Percentiles rank a stretch among this genome's conserved stretches.
phyloP scores from a whole-genome alignment of 1,284 basidiomycete species.

The Cryptococcus sp. region DNA sequence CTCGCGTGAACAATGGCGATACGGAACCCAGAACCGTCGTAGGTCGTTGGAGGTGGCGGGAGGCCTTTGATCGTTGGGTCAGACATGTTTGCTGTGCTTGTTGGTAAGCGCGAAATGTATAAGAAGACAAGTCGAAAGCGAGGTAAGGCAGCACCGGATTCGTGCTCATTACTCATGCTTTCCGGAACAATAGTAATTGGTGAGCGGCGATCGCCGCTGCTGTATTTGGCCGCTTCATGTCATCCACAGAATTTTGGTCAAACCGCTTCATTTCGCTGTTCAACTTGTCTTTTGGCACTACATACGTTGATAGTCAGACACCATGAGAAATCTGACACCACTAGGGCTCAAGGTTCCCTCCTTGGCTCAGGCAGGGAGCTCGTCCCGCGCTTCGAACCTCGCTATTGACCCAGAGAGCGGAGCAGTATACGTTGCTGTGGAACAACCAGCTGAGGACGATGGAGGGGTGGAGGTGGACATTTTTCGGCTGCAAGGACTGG shows the following conservation, averaged over 20 bases:
- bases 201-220: background rate
- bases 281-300: too few species aligned
- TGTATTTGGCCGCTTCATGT: background rate
- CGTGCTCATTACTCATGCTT: too few species aligned
- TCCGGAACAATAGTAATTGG: background rate
- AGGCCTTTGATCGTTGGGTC: constrained; percentile 71
- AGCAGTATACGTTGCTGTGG: constrained; percentile 61
- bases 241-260: background rate
- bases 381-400: constrained; percentile 19
- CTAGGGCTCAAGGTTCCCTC: constrained; percentile 10
- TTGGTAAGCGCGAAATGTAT: background rate
- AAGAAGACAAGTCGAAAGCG: background rate
- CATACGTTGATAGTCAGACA: background rate
- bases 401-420: constrained; percentile 67
- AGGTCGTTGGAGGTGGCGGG: constrained; percentile 61
- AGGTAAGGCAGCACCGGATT: background rate
- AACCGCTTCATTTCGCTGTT: background rate
- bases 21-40: constrained; percentile 76
- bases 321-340: constrained; percentile 18
- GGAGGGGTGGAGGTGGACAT: constrained; percentile 64
- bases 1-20: constrained; percentile 88
- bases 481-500: constrained; percentile 56
- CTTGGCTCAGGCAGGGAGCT: constrained; percentile 7
- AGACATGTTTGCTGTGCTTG: constrained; percentile 34
- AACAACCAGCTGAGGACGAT: constrained; percentile 56